Percentiles rank a stretch among this genome's conserved stretches.
Evolutionary conservation across 768 basidiomycete species (phyloP).

Genomic region (Amylocystis lapponica): DNA sequence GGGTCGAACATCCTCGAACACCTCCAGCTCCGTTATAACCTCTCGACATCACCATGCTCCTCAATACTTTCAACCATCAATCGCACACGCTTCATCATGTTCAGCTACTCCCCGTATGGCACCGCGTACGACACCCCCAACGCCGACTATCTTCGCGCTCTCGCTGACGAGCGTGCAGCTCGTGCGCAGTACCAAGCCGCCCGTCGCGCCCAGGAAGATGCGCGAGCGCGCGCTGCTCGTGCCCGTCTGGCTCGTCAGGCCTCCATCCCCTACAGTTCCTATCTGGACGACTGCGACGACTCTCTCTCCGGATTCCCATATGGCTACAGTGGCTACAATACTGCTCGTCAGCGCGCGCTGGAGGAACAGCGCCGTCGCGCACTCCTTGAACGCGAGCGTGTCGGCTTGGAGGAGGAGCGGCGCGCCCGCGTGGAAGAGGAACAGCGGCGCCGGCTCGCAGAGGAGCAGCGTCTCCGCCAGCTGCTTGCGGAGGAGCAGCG

Average conservation of each 20-base stretch:
- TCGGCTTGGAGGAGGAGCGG: constrained; percentile 16
- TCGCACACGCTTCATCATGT: neutral
- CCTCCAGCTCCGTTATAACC: too few species aligned
- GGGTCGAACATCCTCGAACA: too few species aligned
- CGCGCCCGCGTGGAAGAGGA: constrained; percentile 17
- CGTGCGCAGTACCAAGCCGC: constrained; percentile 21
- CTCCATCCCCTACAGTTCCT: constrained; percentile 18
- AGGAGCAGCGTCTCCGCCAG: constrained; percentile 15
- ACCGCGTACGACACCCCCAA: neutral
- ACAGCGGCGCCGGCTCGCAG: constrained; percentile 13
- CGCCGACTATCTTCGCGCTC: constrained; percentile 19
- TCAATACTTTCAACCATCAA: too few species aligned
- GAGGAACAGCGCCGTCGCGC: constrained; percentile 8
- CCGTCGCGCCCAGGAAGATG: constrained; percentile 22
- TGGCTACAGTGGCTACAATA: constrained; percentile 4
- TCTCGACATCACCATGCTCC: too few species aligned
- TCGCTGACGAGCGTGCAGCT: constrained; percentile 25
- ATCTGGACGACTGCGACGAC: constrained; percentile 15
- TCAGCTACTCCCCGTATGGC: constrained; percentile 2
- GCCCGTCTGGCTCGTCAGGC: constrained; percentile 19
- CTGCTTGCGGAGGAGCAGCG: constrained; percentile 16
- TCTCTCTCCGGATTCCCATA: constrained; percentile 4
- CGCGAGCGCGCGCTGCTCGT: constrained; percentile 23
- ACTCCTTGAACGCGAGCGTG: constrained; percentile 7
- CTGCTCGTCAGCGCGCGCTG: constrained; percentile 2